Evolutionary conservation across 371 early-diverging fungal genomes (phyloP).

Genomic region (Actinomortierella ambigua): DNA sequence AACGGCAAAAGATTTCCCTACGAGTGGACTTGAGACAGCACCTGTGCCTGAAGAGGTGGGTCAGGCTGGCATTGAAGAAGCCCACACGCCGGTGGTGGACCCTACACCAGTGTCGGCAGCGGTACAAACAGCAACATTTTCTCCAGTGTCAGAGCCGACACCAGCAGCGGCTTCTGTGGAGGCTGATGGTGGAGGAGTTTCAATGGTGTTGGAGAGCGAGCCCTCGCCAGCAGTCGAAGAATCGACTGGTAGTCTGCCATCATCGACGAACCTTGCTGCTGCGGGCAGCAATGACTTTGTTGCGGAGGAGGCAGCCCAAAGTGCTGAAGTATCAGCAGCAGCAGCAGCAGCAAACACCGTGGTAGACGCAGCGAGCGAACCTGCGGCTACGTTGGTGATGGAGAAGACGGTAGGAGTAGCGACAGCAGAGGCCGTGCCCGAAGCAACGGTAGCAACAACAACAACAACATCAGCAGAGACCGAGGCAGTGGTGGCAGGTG

Average conservation of each 20-base stretch:
- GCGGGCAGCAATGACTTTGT: no score
- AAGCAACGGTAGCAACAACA: neutral
- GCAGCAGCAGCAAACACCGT: neutral
- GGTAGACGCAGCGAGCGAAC: neutral
- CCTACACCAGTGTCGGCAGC: neutral
- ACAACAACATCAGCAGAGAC: neutral
- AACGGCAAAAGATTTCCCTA: neutral
- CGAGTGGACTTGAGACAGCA: neutral
- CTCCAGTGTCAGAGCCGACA: neutral
- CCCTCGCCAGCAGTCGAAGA: no score
- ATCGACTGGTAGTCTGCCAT: no score
- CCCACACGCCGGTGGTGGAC: conserved; percentile 11
- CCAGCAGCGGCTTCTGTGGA: neutral
- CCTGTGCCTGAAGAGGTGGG: neutral
- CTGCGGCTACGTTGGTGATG: no score
- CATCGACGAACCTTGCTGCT: no score
- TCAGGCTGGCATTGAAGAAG: neutral
- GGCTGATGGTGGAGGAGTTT: neutral
- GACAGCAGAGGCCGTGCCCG: neutral
- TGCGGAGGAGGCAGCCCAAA: no score
- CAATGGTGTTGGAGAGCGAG: no score
- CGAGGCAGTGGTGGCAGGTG: neutral
- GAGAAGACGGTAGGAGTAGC: no score
- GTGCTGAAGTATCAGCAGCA: neutral
- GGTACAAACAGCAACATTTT: neutral